Percentiles rank a stretch among this genome's conserved stretches.
Evolutionary conservation across 1,284 basidiomycete genomes (phyloP).

Genomic region (Stereum hirsutum): DNA sequence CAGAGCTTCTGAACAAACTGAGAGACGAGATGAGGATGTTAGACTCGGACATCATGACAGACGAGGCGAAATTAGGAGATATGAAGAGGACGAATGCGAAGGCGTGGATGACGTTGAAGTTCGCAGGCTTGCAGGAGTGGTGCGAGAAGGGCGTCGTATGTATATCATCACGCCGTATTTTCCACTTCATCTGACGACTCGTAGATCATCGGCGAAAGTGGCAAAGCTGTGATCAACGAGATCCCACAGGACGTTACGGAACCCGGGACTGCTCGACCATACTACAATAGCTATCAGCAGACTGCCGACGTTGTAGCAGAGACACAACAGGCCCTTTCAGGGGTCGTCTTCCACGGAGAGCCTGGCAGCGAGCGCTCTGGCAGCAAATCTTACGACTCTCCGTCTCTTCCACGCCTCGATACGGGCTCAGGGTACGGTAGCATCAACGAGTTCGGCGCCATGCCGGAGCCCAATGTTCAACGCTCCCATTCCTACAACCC

Average conservation of each 20-base stretch:
- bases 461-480: neutral
- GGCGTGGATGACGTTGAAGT: conserved; percentile 79
- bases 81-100: conserved; percentile 71
- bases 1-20: conserved; percentile 65
- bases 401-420: neutral
- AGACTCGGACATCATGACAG: conserved; percentile 78
- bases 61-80: conserved; percentile 79
- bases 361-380: too few species aligned
- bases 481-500: too few species aligned
- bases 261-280: conserved; percentile 69
- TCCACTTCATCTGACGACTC: conserved; percentile 5
- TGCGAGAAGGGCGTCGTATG: conserved; percentile 74
- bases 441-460: neutral
- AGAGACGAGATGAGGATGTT: conserved; percentile 73
- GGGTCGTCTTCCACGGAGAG: conserved; percentile 42
- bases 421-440: neutral
- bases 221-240: conserved; percentile 73
- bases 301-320: conserved; percentile 57
- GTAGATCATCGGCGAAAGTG: conserved; percentile 75
- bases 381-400: too few species aligned
- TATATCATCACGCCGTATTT: conserved; percentile 11
- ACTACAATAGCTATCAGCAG: conserved; percentile 60
- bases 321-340: conserved; percentile 47
- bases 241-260: conserved; percentile 75
- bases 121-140: conserved; percentile 80